Percentiles rank a stretch among this genome's conserved stretches.
phyloP scores from a whole-genome alignment of 352 stramenopile species.

The Globisporangium paroecandrum region DNA sequence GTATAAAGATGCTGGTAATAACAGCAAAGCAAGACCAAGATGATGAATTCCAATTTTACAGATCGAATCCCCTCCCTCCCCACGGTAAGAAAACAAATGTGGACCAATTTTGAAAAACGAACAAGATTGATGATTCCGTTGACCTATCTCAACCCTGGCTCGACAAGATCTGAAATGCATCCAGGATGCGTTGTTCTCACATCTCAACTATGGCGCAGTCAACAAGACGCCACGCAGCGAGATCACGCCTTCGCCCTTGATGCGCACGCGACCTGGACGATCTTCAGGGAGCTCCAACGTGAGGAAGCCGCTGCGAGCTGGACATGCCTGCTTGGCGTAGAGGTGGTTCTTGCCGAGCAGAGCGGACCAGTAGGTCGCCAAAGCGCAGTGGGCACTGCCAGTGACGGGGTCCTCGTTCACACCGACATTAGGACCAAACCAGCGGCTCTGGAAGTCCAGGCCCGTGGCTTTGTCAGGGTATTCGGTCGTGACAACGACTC shows the following conservation, averaged over 20 bases:
- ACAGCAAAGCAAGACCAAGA: not conserved
- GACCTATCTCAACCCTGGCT: not conserved
- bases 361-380: conserved; percentile 83
- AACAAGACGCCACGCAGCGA: conserved; percentile 30
- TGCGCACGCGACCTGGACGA: conserved; percentile 31
- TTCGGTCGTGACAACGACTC: conserved; percentile 32
- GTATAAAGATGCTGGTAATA: conserved; percentile 2
- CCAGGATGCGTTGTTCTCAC: too few species aligned
- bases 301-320: conserved; percentile 40
- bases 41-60: not conserved
- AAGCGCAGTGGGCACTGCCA: conserved; percentile 86
- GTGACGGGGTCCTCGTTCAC: conserved; percentile 94
- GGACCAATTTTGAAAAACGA: not conserved
- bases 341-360: conserved; percentile 41
- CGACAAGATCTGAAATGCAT: too few species aligned
- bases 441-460: conserved; percentile 63
- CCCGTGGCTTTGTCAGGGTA: conserved; percentile 14
- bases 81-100: not conserved
- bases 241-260: conserved; percentile 39
- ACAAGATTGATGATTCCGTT: not conserved
- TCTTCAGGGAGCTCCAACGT: conserved; percentile 32
- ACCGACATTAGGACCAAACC: conserved; percentile 87
- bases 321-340: conserved; percentile 42
- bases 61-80: not conserved
- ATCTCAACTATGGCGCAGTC: conserved; percentile 5